Evolutionary conservation across 2,329 filamentous ascomycete species (phyloP), one percentile per base, ranked within the genome.

Genomic region (Penicillium sp.): DNA sequence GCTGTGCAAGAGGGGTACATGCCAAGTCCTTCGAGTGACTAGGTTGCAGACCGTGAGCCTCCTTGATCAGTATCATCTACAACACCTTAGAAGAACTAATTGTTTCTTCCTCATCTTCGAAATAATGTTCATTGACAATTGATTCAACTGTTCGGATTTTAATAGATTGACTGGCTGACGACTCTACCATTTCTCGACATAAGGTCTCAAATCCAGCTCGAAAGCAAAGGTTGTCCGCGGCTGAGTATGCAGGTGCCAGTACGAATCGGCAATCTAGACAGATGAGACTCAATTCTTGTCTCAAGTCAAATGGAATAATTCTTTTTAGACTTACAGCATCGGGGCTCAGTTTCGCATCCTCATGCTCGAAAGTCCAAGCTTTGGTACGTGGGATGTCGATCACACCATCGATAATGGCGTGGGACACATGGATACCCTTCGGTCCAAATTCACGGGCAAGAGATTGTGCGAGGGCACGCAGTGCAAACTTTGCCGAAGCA

Each of bases 231-330:
- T 84, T 6, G 87, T 89, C 61, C 83, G 81, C 29, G 86, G 88
- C 75, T 96, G 90, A 0, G 85, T 87, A 66, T 95, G 90, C 64
- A 95, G 68, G 67, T 86, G 78, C 89, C 90, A 95, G 66, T 95
- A 95, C 10, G 84, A 82, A 59, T 95, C 89, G 10, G 90, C 90
- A 77, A 95, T 95, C 85, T 93, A 57, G 23, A 36, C n/a, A 52
- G 38, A 52, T 36, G 18, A 54, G 26, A 52, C 39, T 45, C 23
- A 31, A 8, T 34, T 34, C 24, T 5, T 10, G 38, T 6, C 34
- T 9, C 9, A 24, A 26, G 6, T 12, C 10, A 26, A 26, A 26
- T 7, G 2, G 7, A 3, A 29, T 3, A 31, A 15, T 1, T 13
- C 7, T 15, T 6, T 5, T 16, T 6, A 42, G 13, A 65, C 86